These are phyloP conservation scores for Lanmaoa pseudosensibilis DNA, from an alignment of 768 basidiomycete species.

Conservation along the genomic window DNA sequence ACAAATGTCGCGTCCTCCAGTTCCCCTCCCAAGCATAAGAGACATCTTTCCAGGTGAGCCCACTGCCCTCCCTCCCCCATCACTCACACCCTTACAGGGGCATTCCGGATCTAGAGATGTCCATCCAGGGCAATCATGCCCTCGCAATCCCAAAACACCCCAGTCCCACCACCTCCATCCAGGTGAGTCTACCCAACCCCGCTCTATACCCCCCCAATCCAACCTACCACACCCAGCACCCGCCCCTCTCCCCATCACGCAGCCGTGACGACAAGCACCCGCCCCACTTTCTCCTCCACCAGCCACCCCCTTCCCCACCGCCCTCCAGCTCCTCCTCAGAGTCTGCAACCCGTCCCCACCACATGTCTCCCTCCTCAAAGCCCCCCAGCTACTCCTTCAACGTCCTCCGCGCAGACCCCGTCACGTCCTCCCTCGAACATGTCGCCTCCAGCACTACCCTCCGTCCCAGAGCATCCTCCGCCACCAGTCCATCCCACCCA, in stretches of 20 bases:
- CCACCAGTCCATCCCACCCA: slow-evolving; percentile 8
- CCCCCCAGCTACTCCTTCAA: slow-evolving; percentile 39
- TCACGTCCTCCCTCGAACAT: slow-evolving; percentile 43
- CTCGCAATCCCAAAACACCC: neutral
- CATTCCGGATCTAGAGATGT: slow-evolving; percentile 20
- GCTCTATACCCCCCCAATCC: neutral
- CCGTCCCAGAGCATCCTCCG: slow-evolving; percentile 30
- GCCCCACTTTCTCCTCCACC: slow-evolving; percentile 11
- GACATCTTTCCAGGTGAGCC: slow-evolving; percentile 56
- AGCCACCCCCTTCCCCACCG: slow-evolving; percentile 22
- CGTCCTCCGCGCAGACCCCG: slow-evolving; percentile 45
- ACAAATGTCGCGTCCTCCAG: slow-evolving; percentile 29
- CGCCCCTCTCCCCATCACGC: neutral
- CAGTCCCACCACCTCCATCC: neutral
- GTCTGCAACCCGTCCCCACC: slow-evolving; percentile 22
- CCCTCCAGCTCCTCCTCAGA: slow-evolving; percentile 32
- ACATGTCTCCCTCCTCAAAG: slow-evolving; percentile 12
- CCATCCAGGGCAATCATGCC: slow-evolving; percentile 10
- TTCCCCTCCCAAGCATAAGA: slow-evolving; percentile 49
- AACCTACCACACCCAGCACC: neutral
- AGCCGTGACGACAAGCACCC: neutral
- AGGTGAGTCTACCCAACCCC: slow-evolving; percentile 10
- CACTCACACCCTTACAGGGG: slow-evolving; percentile 7
- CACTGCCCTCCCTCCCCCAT: neutral
- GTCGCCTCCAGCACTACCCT: slow-evolving; percentile 43